These are phyloP conservation scores for Fusarium solani-melongenae DNA, from an alignment of 2,329 filamentous ascomycete species.

Conservation along the genomic window DNA sequence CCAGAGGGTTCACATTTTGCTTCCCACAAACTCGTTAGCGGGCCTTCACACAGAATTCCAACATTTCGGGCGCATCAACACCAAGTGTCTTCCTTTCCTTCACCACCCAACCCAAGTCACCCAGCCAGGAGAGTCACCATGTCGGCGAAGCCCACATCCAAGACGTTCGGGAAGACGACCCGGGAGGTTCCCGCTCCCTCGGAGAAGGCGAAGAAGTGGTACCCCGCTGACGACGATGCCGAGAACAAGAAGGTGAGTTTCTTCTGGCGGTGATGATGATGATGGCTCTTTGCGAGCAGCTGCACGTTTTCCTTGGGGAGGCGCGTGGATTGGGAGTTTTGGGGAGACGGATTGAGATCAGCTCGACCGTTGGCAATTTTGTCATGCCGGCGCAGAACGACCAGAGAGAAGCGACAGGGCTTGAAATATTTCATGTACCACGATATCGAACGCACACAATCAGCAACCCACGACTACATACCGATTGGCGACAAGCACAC, in stretches of 20 bases:
- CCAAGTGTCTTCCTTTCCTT: slow-evolving; percentile 52
- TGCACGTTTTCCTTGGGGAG: slow-evolving; percentile 8
- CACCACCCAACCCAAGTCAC: slow-evolving; percentile 49
- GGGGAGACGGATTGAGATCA: slow-evolving; percentile 19
- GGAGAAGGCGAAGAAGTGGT: slow-evolving; percentile 99
- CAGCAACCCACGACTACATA: slow-evolving; percentile 14
- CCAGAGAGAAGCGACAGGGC: slow-evolving; percentile 11
- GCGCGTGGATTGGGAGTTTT: slow-evolving; percentile 15
- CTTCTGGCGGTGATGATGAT: slow-evolving; percentile 36
- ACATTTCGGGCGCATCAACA: slow-evolving; percentile 53
- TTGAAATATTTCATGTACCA: slow-evolving; percentile 28
- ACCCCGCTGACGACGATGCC: slow-evolving; percentile 92
- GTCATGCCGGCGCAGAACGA: slow-evolving; percentile 16
- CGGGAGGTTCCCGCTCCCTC: slow-evolving; percentile 86
- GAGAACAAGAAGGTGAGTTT: slow-evolving; percentile 93
- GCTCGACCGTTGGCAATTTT: slow-evolving; percentile 15
- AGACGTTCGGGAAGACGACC: slow-evolving; percentile 98
- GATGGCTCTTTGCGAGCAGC: slow-evolving; percentile 24
- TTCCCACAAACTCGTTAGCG: slow-evolving; percentile 57
- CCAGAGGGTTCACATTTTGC: slow-evolving; percentile 57
- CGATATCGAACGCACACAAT: slow-evolving; percentile 25
- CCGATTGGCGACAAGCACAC: slow-evolving; percentile 26
- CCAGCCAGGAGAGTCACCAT: slow-evolving; percentile 69
- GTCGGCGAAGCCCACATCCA: slow-evolving; percentile 81
- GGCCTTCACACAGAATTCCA: slow-evolving; percentile 56